Percentiles rank a stretch among this genome's conserved stretches.
Evolutionary conservation across 2,329 filamentous ascomycete species (phyloP).

Genomic region (Aspergillus fijiensis): DNA sequence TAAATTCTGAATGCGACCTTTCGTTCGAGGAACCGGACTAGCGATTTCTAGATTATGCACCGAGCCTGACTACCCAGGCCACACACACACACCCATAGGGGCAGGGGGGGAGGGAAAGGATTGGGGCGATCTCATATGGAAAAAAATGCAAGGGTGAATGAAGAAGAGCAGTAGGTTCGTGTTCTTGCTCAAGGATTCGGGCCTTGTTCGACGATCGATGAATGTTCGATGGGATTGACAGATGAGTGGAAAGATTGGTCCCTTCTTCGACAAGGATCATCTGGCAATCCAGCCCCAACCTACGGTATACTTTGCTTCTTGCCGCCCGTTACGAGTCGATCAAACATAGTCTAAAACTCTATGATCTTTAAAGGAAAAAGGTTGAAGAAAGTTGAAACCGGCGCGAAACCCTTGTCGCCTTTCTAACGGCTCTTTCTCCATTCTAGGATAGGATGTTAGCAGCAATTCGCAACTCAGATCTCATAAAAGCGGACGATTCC

Average conservation of each 20-base stretch:
- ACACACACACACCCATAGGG: neutral
- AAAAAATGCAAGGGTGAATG: neutral
- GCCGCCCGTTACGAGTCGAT: neutral
- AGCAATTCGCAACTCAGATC: neutral
- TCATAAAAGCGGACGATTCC: neutral
- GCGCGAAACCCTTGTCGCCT: neutral
- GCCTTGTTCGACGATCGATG: neutral
- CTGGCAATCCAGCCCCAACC: neutral
- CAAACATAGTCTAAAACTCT: conserved; percentile 3
- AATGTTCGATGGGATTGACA: neutral
- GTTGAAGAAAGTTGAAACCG: neutral
- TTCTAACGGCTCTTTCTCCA: neutral
- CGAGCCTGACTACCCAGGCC: neutral
- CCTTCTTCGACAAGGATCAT: neutral
- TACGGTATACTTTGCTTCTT: neutral
- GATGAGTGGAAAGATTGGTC: neutral
- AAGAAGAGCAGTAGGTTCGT: neutral
- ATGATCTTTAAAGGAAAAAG: neutral
- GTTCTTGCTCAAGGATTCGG: neutral
- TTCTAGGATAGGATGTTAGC: neutral
- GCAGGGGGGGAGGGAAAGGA: too few species aligned
- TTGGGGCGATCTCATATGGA: too few species aligned
- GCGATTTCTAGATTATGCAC: conserved; percentile 13
- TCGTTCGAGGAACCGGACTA: conserved; percentile 15
- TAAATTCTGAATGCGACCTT: conserved; percentile 15